Base-by-base conservation (phyloP, 1,284 basidiomycete genomes). In the Malassezia nana region DNA sequence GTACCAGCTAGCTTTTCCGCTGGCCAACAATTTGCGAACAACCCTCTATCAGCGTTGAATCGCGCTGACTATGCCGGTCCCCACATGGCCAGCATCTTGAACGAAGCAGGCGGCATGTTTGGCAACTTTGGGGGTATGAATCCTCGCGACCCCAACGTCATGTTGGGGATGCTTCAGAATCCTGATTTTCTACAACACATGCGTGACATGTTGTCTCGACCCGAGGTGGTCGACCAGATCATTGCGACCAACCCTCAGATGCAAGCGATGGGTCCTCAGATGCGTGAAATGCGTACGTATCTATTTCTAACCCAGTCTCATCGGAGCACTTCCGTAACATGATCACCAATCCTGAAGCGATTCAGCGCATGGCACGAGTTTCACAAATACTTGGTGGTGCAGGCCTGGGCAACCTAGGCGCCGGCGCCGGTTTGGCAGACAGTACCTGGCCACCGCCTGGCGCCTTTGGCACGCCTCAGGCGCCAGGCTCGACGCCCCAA, bases 141-240 rank as follows among this genome's bases (percentile, higher is more conserved):
- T 51, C 66, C 64, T 8, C 60, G 63, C 46, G 69, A 70, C 31
- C 69, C 69, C 25, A 72, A 72, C 51, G 65, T 71, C 57, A 65
- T 69, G 63, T 58, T 72, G 48, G 66, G 64, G 9, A 47, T 67
- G 47, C 62, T 72, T 64, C 62, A 72, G 52, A 66, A 67, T 30
- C 63, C 65, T 4, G 64, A 69, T 24, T 66, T 72, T 16, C 57
- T 64, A 41, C 59, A 55, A 10, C 69, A 72, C 42, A 69, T 71
- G 68, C 59, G 68, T 4, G 58, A 62, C n/a, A 63, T 66, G 60
- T 63, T 72, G 43, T 49, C 58, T 4, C 60, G 65, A 9, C 69
- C 69, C 20, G 68, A 69, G 38, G 66, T 72, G 25, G 57, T 72
- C 49, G 69, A 72, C 49, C 68, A 71, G 28, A 66, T 72, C 50